These are phyloP conservation scores for Gonapodya prolifera DNA, from an alignment of 192 early-diverging fungal species.

Conservation along the genomic window DNA sequence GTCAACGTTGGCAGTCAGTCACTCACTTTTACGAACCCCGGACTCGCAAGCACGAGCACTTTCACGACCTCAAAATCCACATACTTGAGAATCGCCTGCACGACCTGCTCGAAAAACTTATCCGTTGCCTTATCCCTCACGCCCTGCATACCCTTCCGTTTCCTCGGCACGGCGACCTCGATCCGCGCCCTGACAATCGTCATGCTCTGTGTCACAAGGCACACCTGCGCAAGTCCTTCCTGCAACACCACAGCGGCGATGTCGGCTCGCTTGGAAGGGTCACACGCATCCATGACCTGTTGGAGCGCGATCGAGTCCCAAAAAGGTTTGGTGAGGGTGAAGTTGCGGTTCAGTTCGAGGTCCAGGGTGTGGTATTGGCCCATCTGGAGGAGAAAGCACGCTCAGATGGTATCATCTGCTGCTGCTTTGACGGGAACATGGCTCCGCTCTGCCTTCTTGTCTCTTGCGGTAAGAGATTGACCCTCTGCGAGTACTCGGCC, in stretches of 20 bases:
- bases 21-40: constrained; percentile 79
- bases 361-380: constrained; percentile 91
- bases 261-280: constrained; percentile 79
- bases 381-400: too few species aligned
- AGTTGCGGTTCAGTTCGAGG: constrained; percentile 75
- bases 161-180: constrained; percentile 82
- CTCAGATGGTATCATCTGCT: too few species aligned
- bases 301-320: constrained; percentile 93
- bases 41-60: constrained; percentile 92
- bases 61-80: constrained; percentile 90
- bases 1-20: too few species aligned
- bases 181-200: constrained; percentile 89
- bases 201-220: constrained; percentile 88
- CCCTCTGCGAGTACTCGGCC: too few species aligned
- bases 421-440: too few species aligned
- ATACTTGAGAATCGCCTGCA: constrained; percentile 73
- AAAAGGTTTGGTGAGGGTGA: constrained; percentile 74
- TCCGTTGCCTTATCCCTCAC: constrained; percentile 71
- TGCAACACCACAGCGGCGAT: constrained; percentile 85
- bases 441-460: too few species aligned
- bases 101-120: constrained; percentile 86
- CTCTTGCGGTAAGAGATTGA: too few species aligned
- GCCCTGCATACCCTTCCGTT: constrained; percentile 76
- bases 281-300: constrained; percentile 76
- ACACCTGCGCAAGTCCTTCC: constrained; percentile 78